Percentiles rank a stretch among this genome's conserved stretches.
Conservation (phyloP, 2,329 filamentous ascomycete species). For the Penicillium rolfsii region DNA sequence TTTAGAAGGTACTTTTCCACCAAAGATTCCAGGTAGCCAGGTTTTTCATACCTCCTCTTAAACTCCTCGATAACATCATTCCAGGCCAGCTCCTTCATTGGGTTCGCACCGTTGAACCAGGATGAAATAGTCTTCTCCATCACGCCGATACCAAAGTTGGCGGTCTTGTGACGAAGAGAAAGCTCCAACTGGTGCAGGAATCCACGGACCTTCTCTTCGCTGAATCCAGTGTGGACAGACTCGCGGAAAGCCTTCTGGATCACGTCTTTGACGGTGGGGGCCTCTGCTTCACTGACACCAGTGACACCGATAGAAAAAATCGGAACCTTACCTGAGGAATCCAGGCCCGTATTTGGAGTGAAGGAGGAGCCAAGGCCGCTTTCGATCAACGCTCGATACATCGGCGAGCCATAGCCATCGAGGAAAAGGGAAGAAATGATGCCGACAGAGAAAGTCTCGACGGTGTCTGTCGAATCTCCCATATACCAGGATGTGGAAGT, state of each 20-base stretch:
- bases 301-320: conserved; percentile 91
- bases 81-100: conserved; percentile 89
- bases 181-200: conserved; percentile 92
- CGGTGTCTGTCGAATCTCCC: conserved; percentile 76
- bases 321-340: conserved; percentile 72
- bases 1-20: conserved; percentile 90
- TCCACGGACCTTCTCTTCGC: conserved; percentile 86
- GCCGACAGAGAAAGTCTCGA: conserved; percentile 85
- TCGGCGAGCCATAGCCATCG: conserved; percentile 91
- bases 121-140: conserved; percentile 85
- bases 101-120: conserved; percentile 95
- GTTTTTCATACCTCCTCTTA: conserved; percentile 72
- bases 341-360: conserved; percentile 92
- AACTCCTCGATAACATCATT: conserved; percentile 85
- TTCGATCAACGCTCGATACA: conserved; percentile 88
- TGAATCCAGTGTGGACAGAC: conserved; percentile 76
- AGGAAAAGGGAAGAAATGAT: conserved; percentile 82
- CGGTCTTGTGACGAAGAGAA: conserved; percentile 93
- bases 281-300: conserved; percentile 81
- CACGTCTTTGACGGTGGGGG: conserved; percentile 73
- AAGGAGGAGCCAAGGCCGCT: conserved; percentile 89
- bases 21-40: conserved; percentile 79
- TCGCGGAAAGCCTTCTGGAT: conserved; percentile 74
- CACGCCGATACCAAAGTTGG: conserved; percentile 88
- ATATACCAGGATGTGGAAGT: conserved; percentile 93